These are phyloP conservation scores for Cyberlindnera japonica DNA, from an alignment of 805 yeast species.

Conservation along the genomic window DNA sequence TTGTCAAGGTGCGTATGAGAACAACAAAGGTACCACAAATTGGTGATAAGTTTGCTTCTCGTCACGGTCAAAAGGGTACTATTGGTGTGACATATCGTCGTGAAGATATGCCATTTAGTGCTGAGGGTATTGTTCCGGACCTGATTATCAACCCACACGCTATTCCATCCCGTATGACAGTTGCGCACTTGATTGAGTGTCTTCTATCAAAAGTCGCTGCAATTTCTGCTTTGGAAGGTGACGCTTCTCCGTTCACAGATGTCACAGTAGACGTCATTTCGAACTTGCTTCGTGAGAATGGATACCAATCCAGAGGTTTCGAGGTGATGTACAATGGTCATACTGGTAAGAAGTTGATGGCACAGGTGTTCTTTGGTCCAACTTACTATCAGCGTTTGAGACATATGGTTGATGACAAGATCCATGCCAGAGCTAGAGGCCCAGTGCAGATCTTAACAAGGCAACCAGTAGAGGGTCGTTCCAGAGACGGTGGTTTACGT, in stretches of 20 bases:
- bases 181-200: constrained; percentile 98
- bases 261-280: constrained; percentile 98
- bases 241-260: constrained; percentile 98
- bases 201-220: constrained; percentile 92
- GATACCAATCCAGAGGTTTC: constrained; percentile 97
- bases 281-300: constrained; percentile 86
- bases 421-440: constrained; percentile 98
- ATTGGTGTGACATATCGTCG: constrained; percentile 98
- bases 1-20: constrained; percentile 98
- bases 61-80: constrained; percentile 99
- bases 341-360: constrained; percentile 96
- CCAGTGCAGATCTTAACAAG: constrained; percentile 97
- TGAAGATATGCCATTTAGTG: constrained; percentile 98
- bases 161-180: constrained; percentile 99
- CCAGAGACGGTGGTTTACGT: constrained; percentile 98
- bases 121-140: constrained; percentile 96
- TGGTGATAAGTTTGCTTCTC: constrained; percentile 98
- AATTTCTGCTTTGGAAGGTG: constrained; percentile 95
- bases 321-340: constrained; percentile 99
- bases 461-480: constrained; percentile 99
- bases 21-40: constrained; percentile 98
- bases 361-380: constrained; percentile 99
- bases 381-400: constrained; percentile 97
- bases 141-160: constrained; percentile 98
- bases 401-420: constrained; percentile 99